Percentiles rank a stretch among this genome's conserved stretches.
Evolutionary conservation across 179 eudicot genomes (phyloP).

Genomic region (Carnegiea gigantea): DNA sequence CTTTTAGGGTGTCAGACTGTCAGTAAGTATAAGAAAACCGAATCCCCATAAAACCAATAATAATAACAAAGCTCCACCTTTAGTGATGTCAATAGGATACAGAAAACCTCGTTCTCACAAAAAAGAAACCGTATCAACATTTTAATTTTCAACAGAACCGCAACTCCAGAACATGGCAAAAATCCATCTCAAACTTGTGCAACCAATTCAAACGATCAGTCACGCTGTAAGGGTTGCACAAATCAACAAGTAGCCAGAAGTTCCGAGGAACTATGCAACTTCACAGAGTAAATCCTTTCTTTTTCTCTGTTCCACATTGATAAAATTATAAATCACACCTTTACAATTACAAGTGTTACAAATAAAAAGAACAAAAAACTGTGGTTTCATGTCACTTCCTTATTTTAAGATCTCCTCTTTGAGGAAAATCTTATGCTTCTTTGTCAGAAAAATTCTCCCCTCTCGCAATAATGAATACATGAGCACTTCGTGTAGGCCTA

Average conservation of each 20-base stretch:
- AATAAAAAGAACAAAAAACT: conserved; percentile 20
- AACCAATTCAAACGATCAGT: not conserved
- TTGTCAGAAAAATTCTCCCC: conserved; percentile 11
- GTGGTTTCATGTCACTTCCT: conserved; percentile 33
- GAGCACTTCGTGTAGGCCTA: conserved; percentile 33
- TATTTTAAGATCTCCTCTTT: conserved; percentile 10
- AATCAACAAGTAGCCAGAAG: too few relatives aligned
- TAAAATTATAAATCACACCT: conserved; percentile 3
- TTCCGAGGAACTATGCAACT: not conserved
- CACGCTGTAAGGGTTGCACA: not conserved
- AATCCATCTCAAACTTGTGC: not conserved
- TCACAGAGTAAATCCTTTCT: not conserved
- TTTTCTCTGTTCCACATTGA: not conserved
- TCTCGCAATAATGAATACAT: conserved; percentile 23
- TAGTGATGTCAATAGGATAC: too few relatives aligned
- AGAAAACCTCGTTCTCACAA: too few relatives aligned
- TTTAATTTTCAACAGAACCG: too few relatives aligned
- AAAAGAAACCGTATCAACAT: too few relatives aligned
- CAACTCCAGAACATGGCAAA: too few relatives aligned
- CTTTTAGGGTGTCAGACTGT: too few relatives aligned
- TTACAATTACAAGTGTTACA: conserved; percentile 20
- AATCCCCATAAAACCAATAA: too few relatives aligned
- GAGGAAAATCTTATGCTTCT: conserved; percentile 11
- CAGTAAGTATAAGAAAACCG: too few relatives aligned
- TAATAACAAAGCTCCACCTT: too few relatives aligned